Evolutionary conservation across 495 filamentous ascomycete species (phyloP), one percentile per base, ranked within the genome.

Genomic region (Elasticomyces elasticus): DNA sequence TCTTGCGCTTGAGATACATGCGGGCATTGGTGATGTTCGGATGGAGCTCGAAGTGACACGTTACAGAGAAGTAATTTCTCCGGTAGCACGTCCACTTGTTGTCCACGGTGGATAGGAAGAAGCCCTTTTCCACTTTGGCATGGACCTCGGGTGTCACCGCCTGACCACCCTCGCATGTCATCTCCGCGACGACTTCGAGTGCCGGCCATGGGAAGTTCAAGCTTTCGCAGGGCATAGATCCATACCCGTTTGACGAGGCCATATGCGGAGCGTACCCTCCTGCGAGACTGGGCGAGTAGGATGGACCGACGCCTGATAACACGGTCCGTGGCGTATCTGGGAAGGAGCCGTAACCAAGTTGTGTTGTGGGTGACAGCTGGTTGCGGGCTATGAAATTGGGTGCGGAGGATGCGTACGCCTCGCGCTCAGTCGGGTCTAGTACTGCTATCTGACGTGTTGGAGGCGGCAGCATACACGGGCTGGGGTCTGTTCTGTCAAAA

Each of bases 81-180:
- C 91, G 76, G 64, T 97, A 97, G 69, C 91, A 97, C 0, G 91
- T 97, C 91, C 91, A 97, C 55, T 92, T 87, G 13, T 79, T 75
- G 52, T 95, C 91, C 2, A 78, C 78, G 5, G 49, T n/a, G 37
- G 85, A 83, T 40, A 83, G 74, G 67, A 96, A 95, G 72, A 95
- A 94, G 0, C 90, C 90, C 63, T 95, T 94, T 63, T 94, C 89
- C 52, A 95, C 90, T 60, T 85, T 83, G 5, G 87, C 88, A 48
- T 83, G 76, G 57, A 97, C 87, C 24, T 89, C 85, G 5, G 86
- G 78, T 53, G 79, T 83, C 50, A 95, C 76, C 11, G 62, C 57
- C 5, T 72, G 69, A 5, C 80, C n/a, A n/a, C n/a, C 77, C 49
- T 85, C 82, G 22, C 62, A 66, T 9, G 55, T 66, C 46, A 69